Evolutionary conservation across 179 eudicot species (phyloP).

Genomic region (Silene noctiflora): DNA sequence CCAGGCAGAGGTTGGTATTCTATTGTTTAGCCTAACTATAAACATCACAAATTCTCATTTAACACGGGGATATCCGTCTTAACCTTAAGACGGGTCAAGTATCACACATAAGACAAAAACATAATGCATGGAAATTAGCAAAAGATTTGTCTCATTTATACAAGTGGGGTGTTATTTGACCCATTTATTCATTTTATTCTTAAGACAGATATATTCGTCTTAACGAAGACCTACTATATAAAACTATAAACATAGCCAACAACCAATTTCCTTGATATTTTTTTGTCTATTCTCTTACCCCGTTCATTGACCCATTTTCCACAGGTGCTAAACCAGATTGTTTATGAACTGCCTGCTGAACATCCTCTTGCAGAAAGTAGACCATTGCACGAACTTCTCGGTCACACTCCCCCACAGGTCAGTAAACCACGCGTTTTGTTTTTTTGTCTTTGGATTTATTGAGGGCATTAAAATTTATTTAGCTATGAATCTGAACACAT

Average conservation of each 20-base stretch:
- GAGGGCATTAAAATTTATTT: background rate
- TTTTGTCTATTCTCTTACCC: background rate
- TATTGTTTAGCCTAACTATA: background rate
- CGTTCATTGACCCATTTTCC: conserved; percentile 19
- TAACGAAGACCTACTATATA: too few species aligned
- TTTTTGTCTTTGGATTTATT: background rate
- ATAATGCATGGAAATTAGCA: too few species aligned
- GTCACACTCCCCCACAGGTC: conserved; percentile 96
- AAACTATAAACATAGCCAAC: background rate
- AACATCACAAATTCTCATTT: background rate
- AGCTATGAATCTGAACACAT: background rate
- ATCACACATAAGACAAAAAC: too few species aligned
- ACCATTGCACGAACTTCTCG: conserved; percentile 88
- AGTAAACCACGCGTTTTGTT: background rate
- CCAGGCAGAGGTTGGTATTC: conserved; percentile 44
- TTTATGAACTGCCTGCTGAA: conserved; percentile 84
- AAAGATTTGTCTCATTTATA: too few species aligned
- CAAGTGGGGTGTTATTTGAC: too few species aligned
- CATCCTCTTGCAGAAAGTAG: conserved; percentile 93
- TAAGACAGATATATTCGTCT: too few species aligned
- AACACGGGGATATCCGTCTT: too few species aligned
- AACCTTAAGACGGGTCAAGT: too few species aligned
- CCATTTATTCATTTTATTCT: too few species aligned
- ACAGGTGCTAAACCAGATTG: conserved; percentile 90
- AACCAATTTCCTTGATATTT: background rate